Percentiles rank a stretch among this genome's conserved stretches.
Conservation (phyloP, 345 rosid genomes). For the Sonneratia alba region DNA sequence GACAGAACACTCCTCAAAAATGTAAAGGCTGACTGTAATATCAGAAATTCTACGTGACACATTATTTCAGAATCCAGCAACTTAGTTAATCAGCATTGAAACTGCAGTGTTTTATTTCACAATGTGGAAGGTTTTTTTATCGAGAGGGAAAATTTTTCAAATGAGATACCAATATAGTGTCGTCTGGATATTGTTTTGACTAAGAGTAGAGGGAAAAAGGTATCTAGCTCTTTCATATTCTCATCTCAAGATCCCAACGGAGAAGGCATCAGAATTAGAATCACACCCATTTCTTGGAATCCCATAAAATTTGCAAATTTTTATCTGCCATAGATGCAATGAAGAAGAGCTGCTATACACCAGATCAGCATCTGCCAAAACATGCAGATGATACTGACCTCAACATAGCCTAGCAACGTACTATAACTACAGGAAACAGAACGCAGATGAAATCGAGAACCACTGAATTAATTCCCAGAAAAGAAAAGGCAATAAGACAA, state of each 20-base stretch:
- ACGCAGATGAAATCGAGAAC: not conserved
- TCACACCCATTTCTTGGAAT: not conserved
- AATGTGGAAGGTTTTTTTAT: no score
- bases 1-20: no score
- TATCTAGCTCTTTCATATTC: not conserved
- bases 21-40: no score
- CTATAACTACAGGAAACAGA: not conserved
- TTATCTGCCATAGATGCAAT: not conserved
- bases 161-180: not conserved
- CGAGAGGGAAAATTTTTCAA: not conserved
- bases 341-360: not conserved
- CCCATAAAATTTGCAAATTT: not conserved
- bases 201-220: not conserved
- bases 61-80: not conserved
- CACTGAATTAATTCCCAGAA: not conserved
- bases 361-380: not conserved
- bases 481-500: not conserved
- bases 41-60: not conserved
- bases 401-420: not conserved
- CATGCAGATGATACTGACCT: not conserved
- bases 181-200: not conserved
- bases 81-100: not conserved
- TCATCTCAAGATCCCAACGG: not conserved
- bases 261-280: not conserved
- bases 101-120: not conserved